Evolutionary conservation across 164 flowering plant genomes (phyloP), one percentile per base, ranked within the genome.

Genomic region (Protea cynaroides): DNA sequence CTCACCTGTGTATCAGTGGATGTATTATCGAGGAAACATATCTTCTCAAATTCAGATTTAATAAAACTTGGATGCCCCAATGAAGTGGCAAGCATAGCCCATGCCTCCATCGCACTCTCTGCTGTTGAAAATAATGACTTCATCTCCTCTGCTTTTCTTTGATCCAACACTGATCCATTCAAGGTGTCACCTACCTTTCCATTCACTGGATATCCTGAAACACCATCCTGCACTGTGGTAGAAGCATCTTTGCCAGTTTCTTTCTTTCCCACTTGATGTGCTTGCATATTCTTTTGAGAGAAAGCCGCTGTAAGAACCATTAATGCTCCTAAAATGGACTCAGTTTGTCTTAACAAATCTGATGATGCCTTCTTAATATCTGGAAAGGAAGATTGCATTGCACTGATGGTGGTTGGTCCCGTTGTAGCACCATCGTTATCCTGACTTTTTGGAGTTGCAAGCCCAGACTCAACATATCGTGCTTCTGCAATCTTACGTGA

Each of bases 41-140:
- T 72, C 70, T 94, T 94, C 77, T 94, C 99, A 82, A 94, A 94
- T 73, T 94, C 99, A 49, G 99, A 94, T 74, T 88, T 91, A 44
- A 94, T 86, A 66, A 94, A 89, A 78, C 90, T 94, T 40, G 97
- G 89, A 61, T 86, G 96, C 52, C 99, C 99, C 70, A 91, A 65
- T 25, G 99, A 83, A 66, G 89, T 84, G 44, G 96, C 93, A 71
- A 94, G 92, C 96, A 94, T 81, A 43, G 99, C 99, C 98, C 99
- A 94, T 34, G 99, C 99, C 72, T 94, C 99, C 97, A 94, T 87
- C 62, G 99, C 99, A 79, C 85, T 94, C 79, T 94, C 99, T 63
- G 99, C 99, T 58, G 86, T 83, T 58, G 86, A 71, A 74, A 94
- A 94, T 6, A 94, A 85, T 63, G 76, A 76, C 72, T 73, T 94